Evolutionary conservation across 2,329 filamentous ascomycete genomes (phyloP).

Genomic region (Xylariaceae sp.): DNA sequence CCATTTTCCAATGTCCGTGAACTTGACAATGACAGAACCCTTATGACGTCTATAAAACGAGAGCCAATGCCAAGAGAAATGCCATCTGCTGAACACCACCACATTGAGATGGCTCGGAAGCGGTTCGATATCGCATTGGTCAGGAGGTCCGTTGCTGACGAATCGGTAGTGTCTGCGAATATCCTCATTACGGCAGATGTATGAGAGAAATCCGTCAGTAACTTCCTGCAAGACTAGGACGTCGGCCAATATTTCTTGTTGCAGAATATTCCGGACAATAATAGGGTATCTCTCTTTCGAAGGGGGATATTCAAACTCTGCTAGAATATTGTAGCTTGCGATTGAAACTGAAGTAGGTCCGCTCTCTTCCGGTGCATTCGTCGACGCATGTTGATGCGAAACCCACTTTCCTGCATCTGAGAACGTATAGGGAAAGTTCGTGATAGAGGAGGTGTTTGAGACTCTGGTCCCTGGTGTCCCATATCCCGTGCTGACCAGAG

Average conservation of each 20-base stretch:
- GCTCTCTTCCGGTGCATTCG: not conserved
- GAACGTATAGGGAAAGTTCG: slow-evolving; percentile 21
- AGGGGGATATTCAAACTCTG: slow-evolving; percentile 46
- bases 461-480: not conserved
- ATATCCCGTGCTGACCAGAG: not conserved
- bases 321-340: slow-evolving; percentile 50
- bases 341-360: slow-evolving; percentile 29
- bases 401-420: slow-evolving; percentile 23
- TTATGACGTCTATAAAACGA: slow-evolving; percentile 53
- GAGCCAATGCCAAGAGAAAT: slow-evolving; percentile 52
- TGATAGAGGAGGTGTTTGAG: not conserved
- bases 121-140: slow-evolving; percentile 46
- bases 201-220: slow-evolving; percentile 56
- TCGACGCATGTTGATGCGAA: slow-evolving; percentile 2
- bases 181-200: slow-evolving; percentile 43
- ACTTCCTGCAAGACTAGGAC: slow-evolving; percentile 57
- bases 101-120: slow-evolving; percentile 57
- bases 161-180: slow-evolving; percentile 50
- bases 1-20: slow-evolving; percentile 29
- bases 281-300: slow-evolving; percentile 38
- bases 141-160: slow-evolving; percentile 52
- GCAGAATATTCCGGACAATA: slow-evolving; percentile 42
- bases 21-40: slow-evolving; percentile 47
- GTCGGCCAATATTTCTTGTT: slow-evolving; percentile 39
- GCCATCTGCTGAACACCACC: slow-evolving; percentile 52